phyloP scores from a whole-genome alignment of 768 basidiomycete species.

The Xerocomellus intermedius region DNA sequence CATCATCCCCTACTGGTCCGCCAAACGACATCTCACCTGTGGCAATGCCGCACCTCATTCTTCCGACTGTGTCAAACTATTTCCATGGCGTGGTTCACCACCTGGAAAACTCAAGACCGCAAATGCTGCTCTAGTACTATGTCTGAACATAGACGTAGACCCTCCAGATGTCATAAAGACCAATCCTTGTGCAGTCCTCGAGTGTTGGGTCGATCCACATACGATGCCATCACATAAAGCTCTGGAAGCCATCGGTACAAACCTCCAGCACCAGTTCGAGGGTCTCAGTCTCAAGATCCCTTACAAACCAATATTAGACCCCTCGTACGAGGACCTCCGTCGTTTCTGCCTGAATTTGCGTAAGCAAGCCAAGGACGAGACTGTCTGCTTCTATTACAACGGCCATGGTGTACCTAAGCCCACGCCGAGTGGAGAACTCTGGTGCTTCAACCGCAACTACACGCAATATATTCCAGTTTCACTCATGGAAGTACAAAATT shows the following conservation, averaged over 20 bases:
- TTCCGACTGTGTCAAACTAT: conserved; percentile 60
- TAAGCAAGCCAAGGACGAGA: conserved; percentile 89
- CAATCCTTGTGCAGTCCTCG: conserved; percentile 89
- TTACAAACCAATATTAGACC: conserved; percentile 94
- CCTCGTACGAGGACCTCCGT: conserved; percentile 90
- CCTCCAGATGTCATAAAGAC: conserved; percentile 98
- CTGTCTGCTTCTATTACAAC: conserved; percentile 95
- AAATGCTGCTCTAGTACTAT: conserved; percentile 84
- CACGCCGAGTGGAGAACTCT: conserved; percentile 91
- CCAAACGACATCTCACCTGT: conserved; percentile 87
- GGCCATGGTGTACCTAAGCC: conserved; percentile 98
- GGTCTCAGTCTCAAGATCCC: conserved; percentile 90
- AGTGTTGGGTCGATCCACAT: conserved; percentile 97
- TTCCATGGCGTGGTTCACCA: conserved; percentile 76
- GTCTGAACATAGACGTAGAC: conserved; percentile 96
- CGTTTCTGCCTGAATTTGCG: conserved; percentile 81
- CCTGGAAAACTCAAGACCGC: conserved; percentile 89
- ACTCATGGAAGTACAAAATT: conserved; percentile 87
- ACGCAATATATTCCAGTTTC: conserved; percentile 99
- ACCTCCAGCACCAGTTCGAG: conserved; percentile 94
- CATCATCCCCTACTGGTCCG: conserved; percentile 78
- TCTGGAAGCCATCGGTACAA: conserved; percentile 88
- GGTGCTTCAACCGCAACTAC: conserved; percentile 97
- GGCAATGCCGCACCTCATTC: conserved; percentile 79
- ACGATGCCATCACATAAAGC: conserved; percentile 92